phyloP scores from a whole-genome alignment of 2,329 filamentous ascomycete species.

The Fusarium sp. region DNA sequence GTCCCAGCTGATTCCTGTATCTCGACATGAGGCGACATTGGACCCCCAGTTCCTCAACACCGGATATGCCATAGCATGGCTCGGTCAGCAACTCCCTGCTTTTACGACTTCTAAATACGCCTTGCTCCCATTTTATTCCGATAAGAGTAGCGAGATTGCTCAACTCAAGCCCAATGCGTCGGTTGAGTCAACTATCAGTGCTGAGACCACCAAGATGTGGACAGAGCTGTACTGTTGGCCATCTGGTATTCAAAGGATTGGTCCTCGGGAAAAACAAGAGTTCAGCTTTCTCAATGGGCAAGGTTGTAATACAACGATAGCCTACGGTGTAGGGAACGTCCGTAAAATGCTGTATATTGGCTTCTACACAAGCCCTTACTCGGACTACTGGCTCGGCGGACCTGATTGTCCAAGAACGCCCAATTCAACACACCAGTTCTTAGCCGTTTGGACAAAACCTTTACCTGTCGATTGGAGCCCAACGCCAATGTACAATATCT shows the following conservation, averaged over 20 bases:
- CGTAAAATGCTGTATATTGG: slow-evolving; percentile 58
- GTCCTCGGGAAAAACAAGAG: neutral
- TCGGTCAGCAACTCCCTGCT: slow-evolving; percentile 57
- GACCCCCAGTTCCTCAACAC: slow-evolving; percentile 57
- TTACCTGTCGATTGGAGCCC: neutral
- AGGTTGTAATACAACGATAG: slow-evolving; percentile 52
- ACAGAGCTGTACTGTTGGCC: slow-evolving; percentile 57
- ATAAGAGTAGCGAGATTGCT: neutral
- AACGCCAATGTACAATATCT: slow-evolving; percentile 41
- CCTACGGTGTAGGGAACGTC: slow-evolving; percentile 24
- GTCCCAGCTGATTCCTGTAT: slow-evolving; percentile 35
- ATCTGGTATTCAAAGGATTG: slow-evolving; percentile 32
- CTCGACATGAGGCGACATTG: slow-evolving; percentile 43
- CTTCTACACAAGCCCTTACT: slow-evolving; percentile 53
- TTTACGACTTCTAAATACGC: slow-evolving; percentile 61
- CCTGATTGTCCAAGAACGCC: slow-evolving; percentile 47
- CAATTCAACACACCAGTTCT: slow-evolving; percentile 55
- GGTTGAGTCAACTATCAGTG: neutral
- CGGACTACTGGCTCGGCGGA: slow-evolving; percentile 51
- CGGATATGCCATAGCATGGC: slow-evolving; percentile 60
- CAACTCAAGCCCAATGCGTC: slow-evolving; percentile 46
- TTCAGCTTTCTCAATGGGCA: slow-evolving; percentile 54
- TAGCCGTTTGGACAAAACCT: slow-evolving; percentile 45
- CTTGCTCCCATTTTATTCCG: slow-evolving; percentile 57
- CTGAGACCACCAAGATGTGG: slow-evolving; percentile 49